Percentiles rank a stretch among this genome's conserved stretches.
phyloP scores from a whole-genome alignment of 2,329 filamentous ascomycete genomes.

The Pseudohalonectria lignicola region DNA sequence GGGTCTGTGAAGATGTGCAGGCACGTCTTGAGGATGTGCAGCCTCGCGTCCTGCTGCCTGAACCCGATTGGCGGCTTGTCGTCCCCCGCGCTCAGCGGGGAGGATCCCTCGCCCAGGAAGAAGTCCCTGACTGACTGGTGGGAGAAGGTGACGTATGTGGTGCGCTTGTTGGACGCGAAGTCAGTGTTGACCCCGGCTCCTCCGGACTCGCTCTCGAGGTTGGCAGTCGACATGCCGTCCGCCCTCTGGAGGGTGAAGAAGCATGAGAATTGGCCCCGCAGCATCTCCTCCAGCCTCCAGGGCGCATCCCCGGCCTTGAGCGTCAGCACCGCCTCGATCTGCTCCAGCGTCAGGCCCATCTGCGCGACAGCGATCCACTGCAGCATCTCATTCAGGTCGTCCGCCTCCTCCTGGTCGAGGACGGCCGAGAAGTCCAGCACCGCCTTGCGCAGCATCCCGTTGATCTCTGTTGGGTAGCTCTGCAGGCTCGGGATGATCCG shows the following conservation, averaged over 20 bases:
- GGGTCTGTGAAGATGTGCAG: constrained; percentile 3
- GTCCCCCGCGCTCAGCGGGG: not conserved
- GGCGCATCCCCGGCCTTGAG: constrained; percentile 1
- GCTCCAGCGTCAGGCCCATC: constrained; percentile 2
- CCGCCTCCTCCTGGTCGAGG: not conserved
- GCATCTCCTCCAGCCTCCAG: constrained; percentile 1
- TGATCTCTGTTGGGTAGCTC: constrained; percentile 2
- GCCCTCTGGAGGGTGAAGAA: constrained; percentile 2
- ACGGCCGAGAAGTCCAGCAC: constrained; percentile 2
- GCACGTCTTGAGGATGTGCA: constrained; percentile 1
- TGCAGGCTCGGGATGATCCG: constrained; percentile 1
- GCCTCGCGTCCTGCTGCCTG: not conserved
- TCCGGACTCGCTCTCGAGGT: too few relatives aligned
- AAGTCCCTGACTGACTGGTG: constrained; percentile 3
- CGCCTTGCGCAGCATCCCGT: constrained; percentile 2
- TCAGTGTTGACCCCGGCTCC: not conserved
- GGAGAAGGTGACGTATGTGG: constrained; percentile 1
- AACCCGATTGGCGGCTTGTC: constrained; percentile 1
- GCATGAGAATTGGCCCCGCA: constrained; percentile 1
- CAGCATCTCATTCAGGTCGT: constrained; percentile 3
- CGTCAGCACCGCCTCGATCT: not conserved
- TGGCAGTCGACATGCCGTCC: constrained; percentile 1
- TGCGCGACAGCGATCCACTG: constrained; percentile 2
- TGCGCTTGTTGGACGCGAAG: constrained; percentile 1
- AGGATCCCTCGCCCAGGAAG: not conserved